phyloP scores from a whole-genome alignment of 768 basidiomycete genomes.

The Mycena amicta region DNA sequence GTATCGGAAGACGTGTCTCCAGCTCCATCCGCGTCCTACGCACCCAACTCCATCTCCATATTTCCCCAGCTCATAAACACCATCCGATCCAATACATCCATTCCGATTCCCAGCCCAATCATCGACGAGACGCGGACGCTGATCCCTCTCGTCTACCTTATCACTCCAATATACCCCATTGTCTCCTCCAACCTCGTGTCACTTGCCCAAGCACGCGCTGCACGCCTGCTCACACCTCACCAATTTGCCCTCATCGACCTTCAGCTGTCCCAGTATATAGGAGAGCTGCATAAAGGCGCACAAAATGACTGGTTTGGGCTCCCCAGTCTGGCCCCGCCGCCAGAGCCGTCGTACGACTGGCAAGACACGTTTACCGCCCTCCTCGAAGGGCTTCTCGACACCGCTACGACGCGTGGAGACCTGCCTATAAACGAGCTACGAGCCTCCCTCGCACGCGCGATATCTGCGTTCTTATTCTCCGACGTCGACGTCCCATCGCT shows the following conservation, averaged over 20 bases:
- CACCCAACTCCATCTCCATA: constrained; percentile 40
- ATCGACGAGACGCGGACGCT: constrained; percentile 50
- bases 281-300: constrained; percentile 62
- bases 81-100: constrained; percentile 46
- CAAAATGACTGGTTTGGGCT: constrained; percentile 79
- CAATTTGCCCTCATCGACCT: constrained; percentile 55
- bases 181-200: constrained; percentile 39
- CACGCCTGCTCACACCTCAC: constrained; percentile 36
- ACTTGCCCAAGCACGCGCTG: constrained; percentile 40
- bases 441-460: constrained; percentile 62
- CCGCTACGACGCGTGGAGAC: constrained; percentile 30
- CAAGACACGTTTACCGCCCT: constrained; percentile 69
- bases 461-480: constrained; percentile 75
- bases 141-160: constrained; percentile 54
- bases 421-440: constrained; percentile 50
- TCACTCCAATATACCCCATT: constrained; percentile 46
- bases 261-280: constrained; percentile 61
- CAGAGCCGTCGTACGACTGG: constrained; percentile 63
- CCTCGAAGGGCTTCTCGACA: constrained; percentile 59
- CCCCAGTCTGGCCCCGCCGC: constrained; percentile 36
- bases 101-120: constrained; percentile 52
- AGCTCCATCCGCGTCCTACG: constrained; percentile 20
- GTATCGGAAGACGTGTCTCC: constrained; percentile 2
- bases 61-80: constrained; percentile 42
- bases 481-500: constrained; percentile 74